Evolutionary conservation across 805 yeast genomes (phyloP), one percentile per base, ranked within the genome.

Genomic region (Wickerhamomyces kurtzmanii): DNA sequence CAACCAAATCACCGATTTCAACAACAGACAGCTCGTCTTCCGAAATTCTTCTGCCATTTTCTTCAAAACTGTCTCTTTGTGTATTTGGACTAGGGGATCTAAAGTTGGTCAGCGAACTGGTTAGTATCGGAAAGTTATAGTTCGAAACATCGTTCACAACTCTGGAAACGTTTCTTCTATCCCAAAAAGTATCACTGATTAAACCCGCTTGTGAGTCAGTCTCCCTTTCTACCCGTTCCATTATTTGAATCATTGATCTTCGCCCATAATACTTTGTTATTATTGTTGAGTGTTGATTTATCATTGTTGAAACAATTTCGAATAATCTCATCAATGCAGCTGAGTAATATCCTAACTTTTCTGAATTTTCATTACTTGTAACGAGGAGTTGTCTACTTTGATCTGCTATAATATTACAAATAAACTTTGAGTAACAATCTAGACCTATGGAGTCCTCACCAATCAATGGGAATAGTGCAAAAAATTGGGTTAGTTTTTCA

Each of bases 171-270:
- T 75, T 62, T 37, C 83, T 67, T 17, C 71, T 66, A 40, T 87
- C 96, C 57, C 76, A 70, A 44, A 83, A 84, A 0, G 91, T 82
- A 50, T 89, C 97, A 30, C 82, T 63, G 4, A 91, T 81, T 24
- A 91, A 60, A 1, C 94, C 93, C 15, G 89, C 78, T 47, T 91
- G 98, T n/a, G 87, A 64, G 47, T 91, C 98, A 17, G 91, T 77
- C 47, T 91, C 98, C 27, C 70, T 61, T 53, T 89, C 94, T 18
- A 91, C 77, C 27, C 71, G 70, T 12, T 68, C 71, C 40, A 87
- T 65, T 8, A 89, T 86, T 19, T 65, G 65, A 3, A 66, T 55
- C 62, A 87, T 75, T 11, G 76, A 75, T 8, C 55, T 37, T 4
- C 39, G 35, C 12, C 89, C 94, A 46, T 91, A 91, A 46, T 76